These are phyloP conservation scores for Flammula alnicola DNA, from an alignment of 1,284 basidiomycete species.

Conservation along the genomic window DNA sequence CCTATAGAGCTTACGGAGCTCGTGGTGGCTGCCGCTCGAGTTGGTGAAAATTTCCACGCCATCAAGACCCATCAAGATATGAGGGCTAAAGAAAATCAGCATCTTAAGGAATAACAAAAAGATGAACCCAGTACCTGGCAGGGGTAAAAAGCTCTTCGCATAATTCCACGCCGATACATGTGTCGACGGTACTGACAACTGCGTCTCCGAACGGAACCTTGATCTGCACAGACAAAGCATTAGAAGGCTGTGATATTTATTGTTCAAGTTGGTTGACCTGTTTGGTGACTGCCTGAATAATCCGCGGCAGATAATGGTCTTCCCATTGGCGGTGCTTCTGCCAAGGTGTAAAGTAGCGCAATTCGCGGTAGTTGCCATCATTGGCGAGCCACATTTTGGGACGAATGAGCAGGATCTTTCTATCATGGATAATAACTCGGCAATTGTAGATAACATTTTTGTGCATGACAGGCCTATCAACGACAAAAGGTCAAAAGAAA, in stretches of 20 bases:
- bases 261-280: constrained; percentile 58
- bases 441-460: constrained; percentile 99
- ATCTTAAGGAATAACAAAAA: constrained; percentile 12
- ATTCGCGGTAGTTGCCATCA: constrained; percentile 97
- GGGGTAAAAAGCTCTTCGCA: constrained; percentile 99
- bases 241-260: not conserved
- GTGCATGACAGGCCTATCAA: constrained; percentile 87
- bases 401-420: constrained; percentile 89
- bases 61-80: constrained; percentile 95
- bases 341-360: constrained; percentile 98
- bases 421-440: constrained; percentile 86
- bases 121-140: constrained; percentile 62
- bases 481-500: constrained; percentile 4
- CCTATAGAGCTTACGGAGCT: constrained; percentile 91
- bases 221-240: constrained; percentile 44
- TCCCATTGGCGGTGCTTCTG: constrained; percentile 86
- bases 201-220: constrained; percentile 97
- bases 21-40: constrained; percentile 96
- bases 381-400: constrained; percentile 99
- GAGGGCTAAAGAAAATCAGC: constrained; percentile 65
- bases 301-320: constrained; percentile 87
- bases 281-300: constrained; percentile 86
- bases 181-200: constrained; percentile 91
- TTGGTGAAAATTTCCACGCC: constrained; percentile 99
- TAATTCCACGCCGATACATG: constrained; percentile 93